Percentiles rank a stretch among this genome's conserved stretches.
Evolutionary conservation across 768 basidiomycete species (phyloP).

Genomic region (Kwoniella pini): DNA sequence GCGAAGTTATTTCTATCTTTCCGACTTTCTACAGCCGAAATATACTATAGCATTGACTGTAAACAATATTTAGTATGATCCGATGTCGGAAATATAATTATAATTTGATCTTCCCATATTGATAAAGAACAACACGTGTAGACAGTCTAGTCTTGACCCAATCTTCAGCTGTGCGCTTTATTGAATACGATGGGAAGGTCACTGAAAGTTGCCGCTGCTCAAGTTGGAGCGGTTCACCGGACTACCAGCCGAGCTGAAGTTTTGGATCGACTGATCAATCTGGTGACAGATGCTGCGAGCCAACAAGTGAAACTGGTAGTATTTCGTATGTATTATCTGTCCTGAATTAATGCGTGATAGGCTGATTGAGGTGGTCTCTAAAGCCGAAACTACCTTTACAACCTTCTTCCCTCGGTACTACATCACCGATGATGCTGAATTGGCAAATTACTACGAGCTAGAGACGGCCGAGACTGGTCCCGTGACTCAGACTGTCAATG

Average conservation of each 20-base stretch:
- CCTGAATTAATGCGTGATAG: background rate
- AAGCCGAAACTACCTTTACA: constrained; percentile 41
- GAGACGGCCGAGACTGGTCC: constrained; percentile 29
- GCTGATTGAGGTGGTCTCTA: background rate
- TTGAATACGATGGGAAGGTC: constrained; percentile 34
- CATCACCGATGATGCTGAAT: constrained; percentile 44
- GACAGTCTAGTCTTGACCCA: too few species aligned
- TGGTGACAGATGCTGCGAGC: constrained; percentile 32
- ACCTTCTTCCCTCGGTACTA: constrained; percentile 54
- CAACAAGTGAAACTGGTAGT: constrained; percentile 37
- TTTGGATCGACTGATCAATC: constrained; percentile 37
- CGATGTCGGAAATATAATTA: too few species aligned
- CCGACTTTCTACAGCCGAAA: too few species aligned
- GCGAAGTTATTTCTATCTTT: too few species aligned
- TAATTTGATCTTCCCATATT: too few species aligned
- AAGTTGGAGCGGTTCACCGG: constrained; percentile 52
- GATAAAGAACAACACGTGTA: too few species aligned
- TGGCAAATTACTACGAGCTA: constrained; percentile 41
- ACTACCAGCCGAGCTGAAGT: constrained; percentile 31
- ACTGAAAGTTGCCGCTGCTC: constrained; percentile 52
- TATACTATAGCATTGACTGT: too few species aligned
- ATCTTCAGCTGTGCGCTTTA: too few species aligned
- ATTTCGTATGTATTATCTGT: constrained; percentile 25
- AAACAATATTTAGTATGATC: too few species aligned
- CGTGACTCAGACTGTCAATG: constrained; percentile 29